Conservation (phyloP, 805 yeast genomes). For the Saccharomyces kudriavzevii region DNA sequence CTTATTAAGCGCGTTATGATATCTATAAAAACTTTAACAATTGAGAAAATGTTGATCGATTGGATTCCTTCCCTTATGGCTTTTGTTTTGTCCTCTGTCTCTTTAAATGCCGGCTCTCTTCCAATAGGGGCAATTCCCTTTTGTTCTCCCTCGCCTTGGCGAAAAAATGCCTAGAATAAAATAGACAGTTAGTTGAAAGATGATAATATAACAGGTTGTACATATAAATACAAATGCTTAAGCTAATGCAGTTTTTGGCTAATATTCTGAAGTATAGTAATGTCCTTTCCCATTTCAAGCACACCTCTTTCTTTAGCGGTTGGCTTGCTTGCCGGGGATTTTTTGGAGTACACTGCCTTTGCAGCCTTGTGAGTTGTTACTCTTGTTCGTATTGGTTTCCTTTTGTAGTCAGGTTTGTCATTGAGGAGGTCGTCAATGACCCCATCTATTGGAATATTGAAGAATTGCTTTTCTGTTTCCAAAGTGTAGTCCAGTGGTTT, state of each 20-base stretch:
- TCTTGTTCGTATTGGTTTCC: neutral
- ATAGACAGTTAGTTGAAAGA: too few species aligned
- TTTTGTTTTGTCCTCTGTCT: neutral
- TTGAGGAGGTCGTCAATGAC: constrained; percentile 12
- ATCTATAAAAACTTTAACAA: neutral
- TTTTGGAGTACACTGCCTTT: neutral
- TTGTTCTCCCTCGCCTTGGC: constrained; percentile 5
- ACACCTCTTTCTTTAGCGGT: neutral
- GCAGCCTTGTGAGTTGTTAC: neutral
- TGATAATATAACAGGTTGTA: neutral
- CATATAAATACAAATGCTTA: neutral
- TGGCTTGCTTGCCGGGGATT: neutral
- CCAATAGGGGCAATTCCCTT: constrained; percentile 3
- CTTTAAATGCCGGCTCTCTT: neutral
- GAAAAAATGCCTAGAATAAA: neutral
- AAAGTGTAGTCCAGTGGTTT: constrained; percentile 4
- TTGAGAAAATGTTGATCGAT: neutral
- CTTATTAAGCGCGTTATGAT: neutral
- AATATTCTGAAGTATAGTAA: neutral
- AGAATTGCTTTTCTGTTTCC: constrained; percentile 4
- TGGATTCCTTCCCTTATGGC: neutral
- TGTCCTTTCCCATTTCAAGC: neutral
- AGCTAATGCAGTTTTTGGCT: neutral
- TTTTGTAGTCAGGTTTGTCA: constrained; percentile 2
- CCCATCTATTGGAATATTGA: constrained; percentile 8